These are phyloP conservation scores for Globisporangium canariense DNA, from an alignment of 352 stramenopile species.

Conservation along the genomic window DNA sequence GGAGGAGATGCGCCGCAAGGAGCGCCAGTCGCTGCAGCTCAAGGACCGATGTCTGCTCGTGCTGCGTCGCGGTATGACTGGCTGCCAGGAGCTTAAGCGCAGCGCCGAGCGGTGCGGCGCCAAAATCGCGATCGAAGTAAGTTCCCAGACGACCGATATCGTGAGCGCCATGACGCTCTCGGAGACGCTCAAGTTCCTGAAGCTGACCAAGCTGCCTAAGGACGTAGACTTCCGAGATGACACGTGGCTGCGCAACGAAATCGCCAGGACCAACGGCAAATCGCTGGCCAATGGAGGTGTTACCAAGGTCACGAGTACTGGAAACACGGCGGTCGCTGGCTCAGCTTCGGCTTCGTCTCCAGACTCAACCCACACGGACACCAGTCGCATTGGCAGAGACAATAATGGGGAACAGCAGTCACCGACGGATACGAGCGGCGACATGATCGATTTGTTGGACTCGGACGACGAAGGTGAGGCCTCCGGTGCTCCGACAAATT, in stretches of 20 bases:
- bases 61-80: constrained; percentile 63
- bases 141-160: constrained; percentile 73
- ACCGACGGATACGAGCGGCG: constrained; percentile 27
- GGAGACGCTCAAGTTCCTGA: constrained; percentile 71
- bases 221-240: constrained; percentile 74
- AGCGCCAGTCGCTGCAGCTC: constrained; percentile 48
- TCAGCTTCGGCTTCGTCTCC: constrained; percentile 8
- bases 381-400: constrained; percentile 12
- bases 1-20: constrained; percentile 26
- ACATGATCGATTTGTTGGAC: constrained; percentile 58
- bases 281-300: constrained; percentile 9
- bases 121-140: constrained; percentile 74
- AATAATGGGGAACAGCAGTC: constrained; percentile 2
- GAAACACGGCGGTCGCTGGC: constrained; percentile 4
- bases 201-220: constrained; percentile 54
- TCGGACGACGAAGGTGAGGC: constrained; percentile 41
- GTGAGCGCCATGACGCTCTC: constrained; percentile 58
- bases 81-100: constrained; percentile 66
- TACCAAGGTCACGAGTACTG: not conserved
- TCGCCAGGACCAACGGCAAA: constrained; percentile 50
- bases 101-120: constrained; percentile 55
- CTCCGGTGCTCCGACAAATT: not conserved
- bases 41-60: constrained; percentile 64
- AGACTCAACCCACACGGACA: constrained; percentile 22
- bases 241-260: constrained; percentile 65